phyloP scores from a whole-genome alignment of 78 protist species.

The Monocercomonoides exilis region DNA sequence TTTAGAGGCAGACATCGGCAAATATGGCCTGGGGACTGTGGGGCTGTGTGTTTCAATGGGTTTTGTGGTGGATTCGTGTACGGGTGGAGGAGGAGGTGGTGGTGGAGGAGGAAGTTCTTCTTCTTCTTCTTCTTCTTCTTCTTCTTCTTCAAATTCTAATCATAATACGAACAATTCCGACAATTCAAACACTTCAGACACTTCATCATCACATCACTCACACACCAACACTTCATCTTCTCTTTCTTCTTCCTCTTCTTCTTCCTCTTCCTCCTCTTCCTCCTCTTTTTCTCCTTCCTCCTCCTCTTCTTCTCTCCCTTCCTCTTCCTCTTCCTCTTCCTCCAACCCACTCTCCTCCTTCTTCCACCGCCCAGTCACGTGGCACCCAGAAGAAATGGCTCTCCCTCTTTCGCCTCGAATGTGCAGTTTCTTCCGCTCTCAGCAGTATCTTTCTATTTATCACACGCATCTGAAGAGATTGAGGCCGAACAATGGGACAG shows the following conservation, averaged over 20 bases:
- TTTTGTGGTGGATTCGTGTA: background rate
- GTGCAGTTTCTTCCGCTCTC: background rate
- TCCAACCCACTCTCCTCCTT: background rate
- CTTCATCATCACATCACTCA: too few species aligned
- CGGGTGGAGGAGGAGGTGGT: background rate
- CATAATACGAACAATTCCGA: too few species aligned
- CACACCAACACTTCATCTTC: too few species aligned
- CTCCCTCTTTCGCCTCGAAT: background rate
- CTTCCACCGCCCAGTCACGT: background rate
- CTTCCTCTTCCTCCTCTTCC: background rate
- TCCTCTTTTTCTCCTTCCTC: background rate
- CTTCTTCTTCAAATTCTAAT: too few species aligned
- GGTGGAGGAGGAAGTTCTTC: too few species aligned
- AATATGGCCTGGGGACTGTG: background rate
- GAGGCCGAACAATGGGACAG: background rate
- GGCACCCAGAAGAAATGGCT: background rate
- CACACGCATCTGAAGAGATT: background rate
- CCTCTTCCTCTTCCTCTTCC: constrained; percentile 5
- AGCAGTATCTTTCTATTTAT: background rate
- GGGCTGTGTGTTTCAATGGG: background rate
- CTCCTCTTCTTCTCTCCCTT: background rate
- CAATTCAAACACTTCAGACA: too few species aligned
- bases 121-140: too few species aligned
- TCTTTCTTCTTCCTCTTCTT: too few species aligned
- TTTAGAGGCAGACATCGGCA: background rate